Evolutionary conservation across 2,329 filamentous ascomycete genomes (phyloP).

Genomic region (Diaporthe capsici): DNA sequence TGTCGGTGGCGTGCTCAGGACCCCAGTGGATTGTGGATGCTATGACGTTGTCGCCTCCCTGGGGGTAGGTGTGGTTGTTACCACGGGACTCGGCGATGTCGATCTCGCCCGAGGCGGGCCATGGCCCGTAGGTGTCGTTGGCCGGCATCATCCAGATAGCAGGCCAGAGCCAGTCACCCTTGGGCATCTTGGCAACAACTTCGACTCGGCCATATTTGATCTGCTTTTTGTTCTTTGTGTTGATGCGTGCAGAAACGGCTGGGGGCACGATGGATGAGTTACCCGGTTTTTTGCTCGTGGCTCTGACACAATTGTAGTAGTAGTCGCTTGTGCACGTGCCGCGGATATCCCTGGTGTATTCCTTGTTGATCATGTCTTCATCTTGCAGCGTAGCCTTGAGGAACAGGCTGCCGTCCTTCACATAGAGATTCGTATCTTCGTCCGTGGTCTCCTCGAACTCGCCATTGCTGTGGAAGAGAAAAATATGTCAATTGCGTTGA

Average conservation of each 20-base stretch:
- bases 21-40: constrained; percentile 89
- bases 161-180: constrained; percentile 90
- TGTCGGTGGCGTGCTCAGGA: constrained; percentile 78
- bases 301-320: constrained; percentile 74
- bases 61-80: constrained; percentile 82
- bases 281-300: constrained; percentile 78
- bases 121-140: constrained; percentile 78
- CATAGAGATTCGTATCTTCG: constrained; percentile 80
- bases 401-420: constrained; percentile 77
- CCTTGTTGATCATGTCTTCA: constrained; percentile 71
- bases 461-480: constrained; percentile 72
- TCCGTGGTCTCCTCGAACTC: constrained; percentile 84
- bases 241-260: constrained; percentile 82
- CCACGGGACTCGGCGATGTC: constrained; percentile 86
- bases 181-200: constrained; percentile 81
- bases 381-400: constrained; percentile 87
- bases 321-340: constrained; percentile 77
- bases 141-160: constrained; percentile 93
- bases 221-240: constrained; percentile 76
- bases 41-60: constrained; percentile 86
- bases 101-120: constrained; percentile 87
- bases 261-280: constrained; percentile 85
- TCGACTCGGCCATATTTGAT: constrained; percentile 89
- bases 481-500: constrained; percentile 23
- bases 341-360: constrained; percentile 78